These are phyloP conservation scores for Aspergillus brunneoviolaceus DNA, from an alignment of 2,329 filamentous ascomycete species.

Conservation along the genomic window DNA sequence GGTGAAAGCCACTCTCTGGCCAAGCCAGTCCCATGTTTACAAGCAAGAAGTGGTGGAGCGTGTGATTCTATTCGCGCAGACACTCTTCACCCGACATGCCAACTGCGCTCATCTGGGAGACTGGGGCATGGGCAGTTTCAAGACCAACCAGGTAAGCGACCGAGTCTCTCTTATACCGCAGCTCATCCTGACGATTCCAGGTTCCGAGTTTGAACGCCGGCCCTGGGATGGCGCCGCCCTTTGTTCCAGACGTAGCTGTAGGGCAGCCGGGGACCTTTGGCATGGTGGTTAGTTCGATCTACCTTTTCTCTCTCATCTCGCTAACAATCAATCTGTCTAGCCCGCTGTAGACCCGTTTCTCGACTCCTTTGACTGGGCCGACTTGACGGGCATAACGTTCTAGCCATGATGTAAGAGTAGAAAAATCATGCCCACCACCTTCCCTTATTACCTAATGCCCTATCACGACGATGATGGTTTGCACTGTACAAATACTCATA, in stretches of 20 bases:
- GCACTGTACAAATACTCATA: neutral
- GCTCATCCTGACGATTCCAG: conserved; percentile 4
- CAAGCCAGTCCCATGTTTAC: conserved; percentile 31
- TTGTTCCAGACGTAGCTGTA: conserved; percentile 25
- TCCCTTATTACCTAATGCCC: neutral
- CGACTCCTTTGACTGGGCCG: conserved; percentile 37
- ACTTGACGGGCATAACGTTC: conserved; percentile 31
- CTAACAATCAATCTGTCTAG: conserved; percentile 6
- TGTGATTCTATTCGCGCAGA: conserved; percentile 37
- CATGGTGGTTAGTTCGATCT: conserved; percentile 24
- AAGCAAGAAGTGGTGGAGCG: conserved; percentile 40
- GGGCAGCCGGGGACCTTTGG: conserved; percentile 24
- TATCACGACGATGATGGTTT: neutral
- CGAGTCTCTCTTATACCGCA: neutral
- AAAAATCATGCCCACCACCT: neutral
- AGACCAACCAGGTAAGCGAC: conserved; percentile 29
- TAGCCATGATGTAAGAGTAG: conserved; percentile 13
- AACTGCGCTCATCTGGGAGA: conserved; percentile 33
- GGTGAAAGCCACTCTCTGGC: conserved; percentile 37
- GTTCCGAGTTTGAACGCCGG: conserved; percentile 23
- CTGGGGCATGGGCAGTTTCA: conserved; percentile 31
- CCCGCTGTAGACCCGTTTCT: conserved; percentile 31
- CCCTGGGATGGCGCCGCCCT: conserved; percentile 22
- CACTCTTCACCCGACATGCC: conserved; percentile 35
- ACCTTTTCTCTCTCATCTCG: neutral